These are phyloP conservation scores for Paecilomyces dactylethromorphus DNA, from an alignment of 2,329 filamentous ascomycete genomes.

Conservation along the genomic window DNA sequence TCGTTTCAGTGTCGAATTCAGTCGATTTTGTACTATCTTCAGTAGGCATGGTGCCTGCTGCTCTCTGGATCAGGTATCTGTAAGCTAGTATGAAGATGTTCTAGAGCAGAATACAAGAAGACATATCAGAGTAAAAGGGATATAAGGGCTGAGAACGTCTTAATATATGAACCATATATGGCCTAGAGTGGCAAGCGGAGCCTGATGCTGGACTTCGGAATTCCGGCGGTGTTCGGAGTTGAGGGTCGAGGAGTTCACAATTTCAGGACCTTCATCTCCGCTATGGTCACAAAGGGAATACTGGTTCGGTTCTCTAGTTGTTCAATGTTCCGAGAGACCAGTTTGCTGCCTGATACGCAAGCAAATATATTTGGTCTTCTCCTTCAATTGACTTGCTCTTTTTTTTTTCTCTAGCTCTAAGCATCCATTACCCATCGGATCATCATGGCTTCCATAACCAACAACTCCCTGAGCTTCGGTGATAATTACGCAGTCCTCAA, in stretches of 20 bases:
- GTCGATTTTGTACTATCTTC: neutral
- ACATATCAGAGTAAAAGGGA: neutral
- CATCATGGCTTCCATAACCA: neutral
- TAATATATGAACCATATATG: neutral
- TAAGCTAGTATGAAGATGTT: neutral
- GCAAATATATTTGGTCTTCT: neutral
- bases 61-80: neutral
- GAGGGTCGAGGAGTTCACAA: neutral
- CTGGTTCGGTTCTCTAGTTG: neutral
- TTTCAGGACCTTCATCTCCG: neutral
- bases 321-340: neutral
- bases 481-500: slow-evolving; percentile 36
- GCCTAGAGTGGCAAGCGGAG: slow-evolving; percentile 1
- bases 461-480: slow-evolving; percentile 19
- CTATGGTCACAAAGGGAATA: neutral
- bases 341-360: neutral
- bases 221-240: slow-evolving; percentile 3
- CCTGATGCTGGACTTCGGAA: neutral
- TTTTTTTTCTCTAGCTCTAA: neutral
- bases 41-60: neutral
- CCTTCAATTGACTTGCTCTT: neutral
- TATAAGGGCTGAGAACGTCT: neutral
- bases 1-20: neutral
- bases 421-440: neutral
- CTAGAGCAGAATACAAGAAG: neutral